Conservation (phyloP, 78 protist genomes). For the Pelomyxa schiedti region DNA sequence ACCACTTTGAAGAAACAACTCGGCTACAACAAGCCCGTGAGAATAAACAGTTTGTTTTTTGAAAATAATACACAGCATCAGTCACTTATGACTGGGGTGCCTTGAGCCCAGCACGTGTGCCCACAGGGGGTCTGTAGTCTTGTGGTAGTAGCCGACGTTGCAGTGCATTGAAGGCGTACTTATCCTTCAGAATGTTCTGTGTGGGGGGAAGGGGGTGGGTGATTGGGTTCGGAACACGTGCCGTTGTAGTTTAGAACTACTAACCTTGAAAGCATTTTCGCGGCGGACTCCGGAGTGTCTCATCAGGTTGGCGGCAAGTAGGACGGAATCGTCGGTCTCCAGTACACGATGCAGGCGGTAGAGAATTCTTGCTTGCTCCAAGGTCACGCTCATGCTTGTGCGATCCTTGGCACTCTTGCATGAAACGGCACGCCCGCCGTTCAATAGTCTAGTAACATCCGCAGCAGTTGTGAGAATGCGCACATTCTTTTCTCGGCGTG, state of each 20-base stretch:
- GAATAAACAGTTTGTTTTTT: no score
- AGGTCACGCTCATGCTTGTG: background rate
- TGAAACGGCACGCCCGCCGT: background rate
- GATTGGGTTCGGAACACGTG: no score
- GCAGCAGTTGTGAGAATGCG: background rate
- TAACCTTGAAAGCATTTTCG: background rate
- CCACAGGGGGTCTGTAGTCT: background rate
- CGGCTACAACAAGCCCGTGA: no score
- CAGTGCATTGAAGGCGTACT: background rate
- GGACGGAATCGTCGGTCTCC: background rate
- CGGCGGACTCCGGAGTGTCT: background rate
- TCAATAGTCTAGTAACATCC: background rate
- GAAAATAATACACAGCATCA: no score
- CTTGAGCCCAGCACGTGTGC: no score
- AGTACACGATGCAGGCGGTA: background rate
- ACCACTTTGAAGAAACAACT: no score
- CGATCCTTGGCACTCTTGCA: background rate
- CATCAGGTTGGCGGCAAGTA: background rate
- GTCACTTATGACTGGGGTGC: no score
- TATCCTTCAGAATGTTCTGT: background rate
- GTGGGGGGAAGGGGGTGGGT: no score
- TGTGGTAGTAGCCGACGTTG: background rate
- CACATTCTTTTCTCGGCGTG: background rate
- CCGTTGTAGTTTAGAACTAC: no score
- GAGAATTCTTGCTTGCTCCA: background rate